These are phyloP conservation scores for Cryptococcus amylolentus DNA, from an alignment of 1,284 basidiomycete genomes.

Conservation along the genomic window DNA sequence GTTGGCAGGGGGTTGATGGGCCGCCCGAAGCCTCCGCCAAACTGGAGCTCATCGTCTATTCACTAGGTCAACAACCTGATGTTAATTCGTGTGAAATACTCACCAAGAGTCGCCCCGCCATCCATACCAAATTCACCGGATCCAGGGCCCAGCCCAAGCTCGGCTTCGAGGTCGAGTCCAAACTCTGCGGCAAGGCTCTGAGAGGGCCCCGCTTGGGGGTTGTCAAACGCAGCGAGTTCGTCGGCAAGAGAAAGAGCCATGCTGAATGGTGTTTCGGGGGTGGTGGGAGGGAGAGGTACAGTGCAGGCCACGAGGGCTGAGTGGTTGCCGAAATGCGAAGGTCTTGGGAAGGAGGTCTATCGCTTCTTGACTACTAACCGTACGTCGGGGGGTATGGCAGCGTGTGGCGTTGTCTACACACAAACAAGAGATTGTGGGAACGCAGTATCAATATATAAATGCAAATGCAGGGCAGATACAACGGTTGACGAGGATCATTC, in stretches of 20 bases:
- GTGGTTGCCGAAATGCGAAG: too few relatives aligned
- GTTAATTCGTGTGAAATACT: not conserved
- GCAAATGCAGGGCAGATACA: too few relatives aligned
- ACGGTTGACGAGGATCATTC: too few relatives aligned
- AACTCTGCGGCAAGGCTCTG: slow-evolving; percentile 18
- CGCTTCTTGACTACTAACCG: too few relatives aligned
- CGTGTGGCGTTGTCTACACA: too few relatives aligned
- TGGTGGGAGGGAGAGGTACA: not conserved
- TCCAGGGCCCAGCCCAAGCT: not conserved
- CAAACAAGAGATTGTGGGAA: too few relatives aligned
- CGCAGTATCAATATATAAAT: too few relatives aligned
- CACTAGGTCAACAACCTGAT: not conserved
- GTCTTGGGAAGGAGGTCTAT: too few relatives aligned
- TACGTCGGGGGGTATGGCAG: too few relatives aligned
- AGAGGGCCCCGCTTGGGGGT: not conserved
- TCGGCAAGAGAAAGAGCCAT: not conserved
- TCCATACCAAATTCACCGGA: not conserved
- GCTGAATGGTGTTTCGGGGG: not conserved
- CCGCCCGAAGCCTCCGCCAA: not conserved
- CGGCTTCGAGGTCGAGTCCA: slow-evolving; percentile 7
- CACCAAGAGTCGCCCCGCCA: not conserved
- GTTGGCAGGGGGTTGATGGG: not conserved
- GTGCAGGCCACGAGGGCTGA: not conserved
- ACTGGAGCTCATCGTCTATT: not conserved
- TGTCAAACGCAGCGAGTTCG: not conserved